Evolutionary conservation across 495 filamentous ascomycete species (phyloP).

Genomic region (Talaromyces ruber): DNA sequence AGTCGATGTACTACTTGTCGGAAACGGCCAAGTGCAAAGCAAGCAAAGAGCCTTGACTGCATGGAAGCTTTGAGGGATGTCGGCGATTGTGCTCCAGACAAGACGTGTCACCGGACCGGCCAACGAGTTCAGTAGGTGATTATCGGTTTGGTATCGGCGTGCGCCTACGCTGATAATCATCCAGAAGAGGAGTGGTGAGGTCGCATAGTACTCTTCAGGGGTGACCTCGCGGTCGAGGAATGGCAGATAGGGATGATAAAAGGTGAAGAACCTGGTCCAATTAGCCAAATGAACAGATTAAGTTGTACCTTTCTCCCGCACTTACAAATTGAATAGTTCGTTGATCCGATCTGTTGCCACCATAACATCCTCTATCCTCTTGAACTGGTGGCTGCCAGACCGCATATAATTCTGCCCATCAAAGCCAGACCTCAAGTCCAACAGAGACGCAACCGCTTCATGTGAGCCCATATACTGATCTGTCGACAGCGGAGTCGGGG

Average conservation of each 20-base stretch:
- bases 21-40: conserved; percentile 85
- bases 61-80: conserved; percentile 77
- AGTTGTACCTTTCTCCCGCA: background rate
- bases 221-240: conserved; percentile 64
- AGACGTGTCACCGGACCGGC: conserved; percentile 64
- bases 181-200: conserved; percentile 78
- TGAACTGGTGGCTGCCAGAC: conserved; percentile 35
- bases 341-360: conserved; percentile 62
- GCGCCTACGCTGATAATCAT: conserved; percentile 75
- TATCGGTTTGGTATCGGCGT: conserved; percentile 60
- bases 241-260: conserved; percentile 78
- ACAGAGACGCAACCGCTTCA: conserved; percentile 72
- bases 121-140: conserved; percentile 57
- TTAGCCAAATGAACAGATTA: background rate
- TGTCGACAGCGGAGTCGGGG: conserved; percentile 32
- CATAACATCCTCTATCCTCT: conserved; percentile 62
- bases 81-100: conserved; percentile 74
- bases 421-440: conserved; percentile 59
- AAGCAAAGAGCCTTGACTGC: conserved; percentile 88
- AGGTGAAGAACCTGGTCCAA: conserved; percentile 54
- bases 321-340: conserved; percentile 67
- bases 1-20: conserved; percentile 73
- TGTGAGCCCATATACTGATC: conserved; percentile 71
- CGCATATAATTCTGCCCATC: conserved; percentile 39
- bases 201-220: conserved; percentile 66